Base-by-base conservation (phyloP, 805 yeast species). In the Candida incommunis region DNA sequence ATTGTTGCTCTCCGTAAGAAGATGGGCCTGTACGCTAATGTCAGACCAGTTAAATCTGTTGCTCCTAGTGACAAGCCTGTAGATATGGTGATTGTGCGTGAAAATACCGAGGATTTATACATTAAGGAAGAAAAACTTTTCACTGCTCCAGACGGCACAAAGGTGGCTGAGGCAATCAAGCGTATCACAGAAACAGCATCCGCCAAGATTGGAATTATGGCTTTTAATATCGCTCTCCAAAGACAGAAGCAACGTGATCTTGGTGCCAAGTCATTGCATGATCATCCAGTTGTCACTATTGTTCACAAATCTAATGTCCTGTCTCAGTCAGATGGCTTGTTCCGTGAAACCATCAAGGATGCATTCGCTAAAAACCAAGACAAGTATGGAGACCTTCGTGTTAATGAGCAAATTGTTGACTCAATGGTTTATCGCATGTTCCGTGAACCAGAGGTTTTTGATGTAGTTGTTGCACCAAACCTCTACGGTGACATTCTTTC, bases 371-470 rank as follows among this genome's bases (percentile, higher is more conserved):
- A 54, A 45, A 72, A 79, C 64, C 66, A 66, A 44, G 78, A 69
- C 31, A 68, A 70, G 56, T 88, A 74, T 64, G 70, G 70, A 26
- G 54, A 55, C 44, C 71, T 92, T 47, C 73, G 69, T 41, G 74
- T 85, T 65, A 83, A 83, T 63, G 97, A 92, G 70, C 98, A 92
- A 71, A 90, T 92, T 63, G 97, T 92, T 41, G 98, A 92, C 70
- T 88, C 96, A 13, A 92, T 92, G 98, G 98, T 92, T 47, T 92
- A 92, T 78, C 77, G 95, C 66, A 78, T 92, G 92, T 92, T 92
- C 79, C 80, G 97, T 67, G 96, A 92, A 67, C 98, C 98, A 44
- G 87, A 86, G 61, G 80, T 84, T 64, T 92, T 92, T 60, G 98
- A 92, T 62, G 98, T 92, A 51, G 92, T 92, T 31, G 98, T 92